Percentiles rank a stretch among this genome's conserved stretches.
Conservation (phyloP, 1,139 yeast genomes). For the Kodamaea plutei region DNA sequence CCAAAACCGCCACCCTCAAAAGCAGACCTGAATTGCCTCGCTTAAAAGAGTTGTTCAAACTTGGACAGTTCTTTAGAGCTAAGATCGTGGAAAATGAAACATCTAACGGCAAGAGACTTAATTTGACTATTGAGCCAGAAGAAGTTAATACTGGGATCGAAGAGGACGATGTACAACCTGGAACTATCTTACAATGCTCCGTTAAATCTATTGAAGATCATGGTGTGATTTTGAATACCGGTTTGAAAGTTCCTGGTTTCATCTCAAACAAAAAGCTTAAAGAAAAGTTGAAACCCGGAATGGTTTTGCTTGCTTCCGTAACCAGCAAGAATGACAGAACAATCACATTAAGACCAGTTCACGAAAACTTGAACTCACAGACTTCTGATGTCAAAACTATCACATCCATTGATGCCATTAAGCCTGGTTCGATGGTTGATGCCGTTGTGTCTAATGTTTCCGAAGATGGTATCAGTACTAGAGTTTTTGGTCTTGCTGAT, state of each 20-base stretch:
- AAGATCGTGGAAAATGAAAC: conserved; percentile 45
- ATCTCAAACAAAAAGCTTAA: conserved; percentile 64
- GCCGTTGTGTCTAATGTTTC: conserved; percentile 62
- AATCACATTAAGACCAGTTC: conserved; percentile 50
- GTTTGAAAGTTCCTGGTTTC: conserved; percentile 64
- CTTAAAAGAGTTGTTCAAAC: conserved; percentile 48
- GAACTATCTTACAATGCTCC: conserved; percentile 69
- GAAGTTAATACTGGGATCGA: conserved; percentile 59
- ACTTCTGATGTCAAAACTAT: conserved; percentile 50
- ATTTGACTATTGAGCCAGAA: conserved; percentile 72
- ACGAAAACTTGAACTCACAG: conserved; percentile 23
- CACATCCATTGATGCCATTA: conserved; percentile 69
- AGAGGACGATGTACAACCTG: conserved; percentile 59
- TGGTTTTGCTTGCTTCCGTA: conserved; percentile 51
- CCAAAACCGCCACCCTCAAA: conserved; percentile 25
- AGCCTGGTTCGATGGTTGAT: conserved; percentile 81
- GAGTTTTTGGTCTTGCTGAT: conserved; percentile 69
- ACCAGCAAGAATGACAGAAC: conserved; percentile 50
- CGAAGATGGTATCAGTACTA: conserved; percentile 59
- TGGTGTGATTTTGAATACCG: conserved; percentile 75
- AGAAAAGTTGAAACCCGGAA: conserved; percentile 28
- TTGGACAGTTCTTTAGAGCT: conserved; percentile 89
- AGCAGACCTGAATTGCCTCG: conserved; percentile 48
- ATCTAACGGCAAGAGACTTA: conserved; percentile 52
- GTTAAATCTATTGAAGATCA: conserved; percentile 85